These are phyloP conservation scores for Claviceps fusiformis DNA, from an alignment of 2,329 filamentous ascomycete genomes.

Conservation along the genomic window DNA sequence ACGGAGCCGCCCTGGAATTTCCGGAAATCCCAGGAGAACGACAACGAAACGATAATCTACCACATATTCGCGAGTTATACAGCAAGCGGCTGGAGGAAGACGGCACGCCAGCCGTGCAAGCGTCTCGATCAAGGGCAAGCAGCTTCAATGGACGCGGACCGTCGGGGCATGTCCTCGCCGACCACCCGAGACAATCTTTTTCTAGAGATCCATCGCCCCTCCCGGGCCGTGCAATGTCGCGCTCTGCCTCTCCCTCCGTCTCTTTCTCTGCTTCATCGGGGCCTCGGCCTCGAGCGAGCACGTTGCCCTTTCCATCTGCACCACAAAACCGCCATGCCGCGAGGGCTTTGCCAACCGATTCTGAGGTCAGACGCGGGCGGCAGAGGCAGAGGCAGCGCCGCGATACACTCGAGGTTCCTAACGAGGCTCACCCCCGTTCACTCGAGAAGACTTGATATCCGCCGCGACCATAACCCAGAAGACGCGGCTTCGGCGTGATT, in stretches of 20 bases:
- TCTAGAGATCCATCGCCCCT: constrained; percentile 4
- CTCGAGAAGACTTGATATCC: neutral
- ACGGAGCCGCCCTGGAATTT: constrained; percentile 32
- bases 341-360: neutral
- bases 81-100: constrained; percentile 20
- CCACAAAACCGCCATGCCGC: neutral
- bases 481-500: too few species aligned
- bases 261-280: neutral
- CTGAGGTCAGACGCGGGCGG: constrained; percentile 1
- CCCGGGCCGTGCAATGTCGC: neutral
- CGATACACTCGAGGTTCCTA: constrained; percentile 9
- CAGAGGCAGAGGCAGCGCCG: constrained; percentile 5
- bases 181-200: neutral
- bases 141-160: constrained; percentile 19
- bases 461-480: neutral
- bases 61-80: constrained; percentile 25
- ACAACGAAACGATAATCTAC: constrained; percentile 14
- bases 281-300: constrained; percentile 5
- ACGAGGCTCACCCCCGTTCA: neutral
- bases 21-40: constrained; percentile 42
- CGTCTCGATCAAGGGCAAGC: constrained; percentile 19
- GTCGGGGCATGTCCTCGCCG: constrained; percentile 1
- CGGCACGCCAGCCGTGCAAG: constrained; percentile 15
- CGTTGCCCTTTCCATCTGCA: neutral
- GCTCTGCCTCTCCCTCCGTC: constrained; percentile 1